Evolutionary conservation across 2,329 filamentous ascomycete species (phyloP), one percentile per base, ranked within the genome.

Genomic region (Aspergillus neoniger): DNA sequence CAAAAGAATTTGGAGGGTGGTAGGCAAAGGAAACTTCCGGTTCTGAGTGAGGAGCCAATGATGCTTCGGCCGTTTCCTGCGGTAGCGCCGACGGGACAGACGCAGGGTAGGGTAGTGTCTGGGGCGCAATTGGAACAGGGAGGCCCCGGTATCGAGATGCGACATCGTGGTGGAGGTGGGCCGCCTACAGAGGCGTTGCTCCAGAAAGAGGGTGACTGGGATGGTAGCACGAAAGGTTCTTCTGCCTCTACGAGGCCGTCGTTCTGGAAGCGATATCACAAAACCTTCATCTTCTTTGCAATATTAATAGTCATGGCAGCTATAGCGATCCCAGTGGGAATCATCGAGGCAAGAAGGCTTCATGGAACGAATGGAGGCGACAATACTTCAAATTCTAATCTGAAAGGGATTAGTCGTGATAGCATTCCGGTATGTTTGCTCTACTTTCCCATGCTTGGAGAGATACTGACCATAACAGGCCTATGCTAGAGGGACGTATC

Each of bases 101-200:
- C 82, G 65, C 85, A 86, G 70, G 82, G 82, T 59, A 80, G 89
- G 62, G 81, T 90, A n/a, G 87, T 89, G 19, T 91, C 89, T 63
- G 89, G 88, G 19, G 87, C 87, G 0, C 77, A 89, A 17, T 78
- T 90, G 66, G 89, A 91, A 69, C 89, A 91, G 72, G 89, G 88
- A 0, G 74, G 71, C 49, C 70, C 76, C 70, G 83, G 72, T 79
- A 83, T 74, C 77, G 83, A 70, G 65, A 76, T 80, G 55, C 76
- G 78, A 60, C 79, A 82, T 44, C 70, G 74, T 63, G 69, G 74
- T 39, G 71, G 70, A 44, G 70, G 70, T 53, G 70, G 72, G 25
- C 55, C 65, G 38, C 60, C 63, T 4, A 62, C 80, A 80, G 76
- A 76, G 73, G 82, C 69, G 79, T 82, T 70, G 76, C 82, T 69